Base-by-base conservation (phyloP, 495 filamentous ascomycete species). In the Penicillium coprophilum region DNA sequence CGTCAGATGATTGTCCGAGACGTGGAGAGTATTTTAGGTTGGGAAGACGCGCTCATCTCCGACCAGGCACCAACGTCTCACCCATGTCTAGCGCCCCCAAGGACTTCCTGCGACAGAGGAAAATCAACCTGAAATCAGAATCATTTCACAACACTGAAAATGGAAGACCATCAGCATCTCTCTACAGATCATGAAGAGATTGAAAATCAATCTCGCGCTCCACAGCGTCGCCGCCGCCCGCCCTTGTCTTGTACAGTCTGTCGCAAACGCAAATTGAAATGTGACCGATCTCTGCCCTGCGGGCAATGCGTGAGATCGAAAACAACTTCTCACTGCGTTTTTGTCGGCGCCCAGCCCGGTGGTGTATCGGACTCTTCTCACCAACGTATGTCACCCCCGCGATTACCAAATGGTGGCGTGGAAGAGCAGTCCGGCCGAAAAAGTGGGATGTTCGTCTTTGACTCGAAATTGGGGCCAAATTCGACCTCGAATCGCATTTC, bases 181-280 rank as follows among this genome's bases (percentile, higher is more conserved):
- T 48, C 52, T 20, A 11, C 28, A n/a, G 45, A 31, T 7, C 48
- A 55, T 13, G 60, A 49, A 1, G 58, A 59, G 31, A 20, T 50
- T 36, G 55, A 50, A 50, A 45, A 62, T 23, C 47, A 40, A 11
- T 34, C 57, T 5, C 65, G 48, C 45, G 21, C 27, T 20, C 24
- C 52, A 63, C 67, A 69, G 32, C 61, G 71, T 12, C 69, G 75
- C 10, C 72, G 73, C 44, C 62, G 75, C 50, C 72, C 73, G 50
- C 68, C 73, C 6, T 63, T 76, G 30, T 70, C 74, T 24, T 77
- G 76, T 53, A 76, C 73, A 17, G 65, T 78, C 54, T 89, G 86
- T 58, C 81, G 86, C 52, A 77, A 81, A 31, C 78, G 85, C 52
- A 89, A 89, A 70, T 78, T 88, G 58, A 87, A 85, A 67, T 89